Evolutionary conservation across 1,139 yeast species (phyloP).

Genomic region (Kodamaea anthophila): DNA sequence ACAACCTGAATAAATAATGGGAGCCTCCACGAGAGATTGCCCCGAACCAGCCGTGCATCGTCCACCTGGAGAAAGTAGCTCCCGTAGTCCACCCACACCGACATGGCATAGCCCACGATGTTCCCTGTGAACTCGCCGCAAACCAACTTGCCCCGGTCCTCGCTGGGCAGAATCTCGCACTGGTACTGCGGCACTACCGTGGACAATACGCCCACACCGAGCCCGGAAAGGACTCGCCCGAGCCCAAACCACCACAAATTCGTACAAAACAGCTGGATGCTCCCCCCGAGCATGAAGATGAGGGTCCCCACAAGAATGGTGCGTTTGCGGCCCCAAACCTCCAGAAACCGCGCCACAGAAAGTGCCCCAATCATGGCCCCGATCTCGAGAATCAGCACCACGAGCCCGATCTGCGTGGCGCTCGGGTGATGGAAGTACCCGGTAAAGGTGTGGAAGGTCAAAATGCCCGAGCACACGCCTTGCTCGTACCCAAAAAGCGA

Average conservation of each 20-base stretch:
- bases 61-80: slow-evolving; percentile 43
- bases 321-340: slow-evolving; percentile 41
- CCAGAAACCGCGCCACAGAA: slow-evolving; percentile 42
- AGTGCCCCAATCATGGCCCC: slow-evolving; percentile 48
- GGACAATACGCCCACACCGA: slow-evolving; percentile 48
- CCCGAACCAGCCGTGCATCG: slow-evolving; percentile 36
- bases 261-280: slow-evolving; percentile 41
- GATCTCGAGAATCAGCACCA: slow-evolving; percentile 46
- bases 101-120: slow-evolving; percentile 44
- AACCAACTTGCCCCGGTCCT: slow-evolving; percentile 49
- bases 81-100: slow-evolving; percentile 52
- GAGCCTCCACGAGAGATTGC: slow-evolving; percentile 47
- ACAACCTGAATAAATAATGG: slow-evolving; percentile 47
- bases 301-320: slow-evolving; percentile 46
- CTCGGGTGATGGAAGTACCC: slow-evolving; percentile 40
- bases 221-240: slow-evolving; percentile 47
- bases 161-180: slow-evolving; percentile 51
- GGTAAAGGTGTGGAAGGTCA: slow-evolving; percentile 44
- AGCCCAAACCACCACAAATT: slow-evolving; percentile 38
- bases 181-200: slow-evolving; percentile 52
- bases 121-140: slow-evolving; percentile 54
- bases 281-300: slow-evolving; percentile 46
- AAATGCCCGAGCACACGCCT: slow-evolving; percentile 82
- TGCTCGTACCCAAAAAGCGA: slow-evolving; percentile 87
- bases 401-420: slow-evolving; percentile 42